Percentiles rank a stretch among this genome's conserved stretches.
phyloP scores from a whole-genome alignment of 257 asterid species.

The Plantago elongata region DNA sequence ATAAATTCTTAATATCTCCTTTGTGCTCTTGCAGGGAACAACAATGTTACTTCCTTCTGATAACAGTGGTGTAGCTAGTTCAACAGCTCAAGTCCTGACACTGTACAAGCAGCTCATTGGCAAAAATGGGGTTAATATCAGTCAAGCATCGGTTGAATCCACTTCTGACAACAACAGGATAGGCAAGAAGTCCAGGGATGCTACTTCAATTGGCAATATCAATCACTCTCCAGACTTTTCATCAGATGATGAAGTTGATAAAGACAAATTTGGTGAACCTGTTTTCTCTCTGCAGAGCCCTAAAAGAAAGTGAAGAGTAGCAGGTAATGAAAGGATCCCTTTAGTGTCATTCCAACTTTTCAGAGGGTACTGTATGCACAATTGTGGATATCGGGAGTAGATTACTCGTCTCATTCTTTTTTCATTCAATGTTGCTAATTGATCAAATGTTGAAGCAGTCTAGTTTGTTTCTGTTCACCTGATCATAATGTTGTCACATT shows the following conservation, averaged over 20 bases:
- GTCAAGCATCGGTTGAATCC: background rate
- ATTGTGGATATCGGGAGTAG: slow-evolving; percentile 21
- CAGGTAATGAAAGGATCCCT: background rate
- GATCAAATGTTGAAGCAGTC: background rate
- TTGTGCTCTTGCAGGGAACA: slow-evolving; percentile 47
- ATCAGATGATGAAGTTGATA: slow-evolving; percentile 14
- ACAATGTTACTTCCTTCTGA: slow-evolving; percentile 73
- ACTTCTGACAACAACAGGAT: slow-evolving; percentile 18
- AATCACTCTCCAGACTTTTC: slow-evolving; percentile 17
- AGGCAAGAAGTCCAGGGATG: slow-evolving; percentile 17
- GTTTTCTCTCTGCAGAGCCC: slow-evolving; percentile 43
- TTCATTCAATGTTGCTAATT: slow-evolving; percentile 10
- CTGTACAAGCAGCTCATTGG: slow-evolving; percentile 57
- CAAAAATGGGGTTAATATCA: slow-evolving; percentile 18
- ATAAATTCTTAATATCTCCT: background rate
- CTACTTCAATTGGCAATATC: slow-evolving; percentile 19
- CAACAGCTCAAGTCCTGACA: slow-evolving; percentile 61
- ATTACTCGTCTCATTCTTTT: slow-evolving; percentile 20
- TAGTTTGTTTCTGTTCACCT: background rate
- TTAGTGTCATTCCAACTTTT: slow-evolving; percentile 5
- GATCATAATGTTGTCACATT: background rate
- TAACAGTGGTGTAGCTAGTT: slow-evolving; percentile 63
- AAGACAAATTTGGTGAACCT: slow-evolving; percentile 21
- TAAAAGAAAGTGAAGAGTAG: slow-evolving; percentile 18
- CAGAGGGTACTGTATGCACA: slow-evolving; percentile 8